Evolutionary conservation across 169 alveolate species (phyloP).

Genomic region (Eimeria praecox): DNA sequence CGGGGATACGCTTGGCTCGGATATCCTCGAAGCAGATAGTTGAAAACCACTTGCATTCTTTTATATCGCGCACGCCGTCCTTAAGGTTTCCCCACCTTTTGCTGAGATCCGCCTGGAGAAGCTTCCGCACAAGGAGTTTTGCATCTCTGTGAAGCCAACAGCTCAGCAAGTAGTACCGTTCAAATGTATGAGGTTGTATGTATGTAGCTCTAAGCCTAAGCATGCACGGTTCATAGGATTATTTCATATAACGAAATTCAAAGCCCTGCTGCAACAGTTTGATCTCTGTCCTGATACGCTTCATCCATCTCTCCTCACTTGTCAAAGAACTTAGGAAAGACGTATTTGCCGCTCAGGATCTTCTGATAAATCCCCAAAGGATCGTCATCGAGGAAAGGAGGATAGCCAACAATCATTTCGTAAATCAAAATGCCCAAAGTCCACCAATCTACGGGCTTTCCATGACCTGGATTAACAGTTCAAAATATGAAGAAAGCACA

Average conservation of each 20-base stretch:
- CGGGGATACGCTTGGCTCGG: slow-evolving; percentile 62
- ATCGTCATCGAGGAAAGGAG: slow-evolving; percentile 98
- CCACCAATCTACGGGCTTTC: slow-evolving; percentile 99
- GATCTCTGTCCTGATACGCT: background rate
- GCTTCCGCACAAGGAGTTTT: slow-evolving; percentile 91
- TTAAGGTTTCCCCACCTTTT: slow-evolving; percentile 97
- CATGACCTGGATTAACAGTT: slow-evolving; percentile 90
- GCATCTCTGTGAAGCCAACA: slow-evolving; percentile 74
- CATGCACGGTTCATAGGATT: too few species aligned
- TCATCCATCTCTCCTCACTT: slow-evolving; percentile 52
- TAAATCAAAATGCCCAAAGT: slow-evolving; percentile 96
- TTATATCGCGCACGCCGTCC: slow-evolving; percentile 97
- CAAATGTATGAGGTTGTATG: too few species aligned
- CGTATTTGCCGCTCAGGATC: slow-evolving; percentile 96
- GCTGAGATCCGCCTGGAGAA: slow-evolving; percentile 95
- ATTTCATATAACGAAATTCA: background rate
- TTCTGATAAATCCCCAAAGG: slow-evolving; percentile 98
- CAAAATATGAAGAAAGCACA: background rate
- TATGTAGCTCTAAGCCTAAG: background rate
- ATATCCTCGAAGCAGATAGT: slow-evolving; percentile 79
- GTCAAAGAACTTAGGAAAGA: slow-evolving; percentile 88
- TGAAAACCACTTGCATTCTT: slow-evolving; percentile 92
- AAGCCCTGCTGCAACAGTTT: background rate
- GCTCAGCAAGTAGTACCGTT: background rate
- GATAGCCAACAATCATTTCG: slow-evolving; percentile 99